A percentile compares a stretch with the other conserved stretches of the same genome.
Evolutionary conservation across 2,329 filamentous ascomycete genomes (phyloP).

Genomic region (Aureobasidium sp.): DNA sequence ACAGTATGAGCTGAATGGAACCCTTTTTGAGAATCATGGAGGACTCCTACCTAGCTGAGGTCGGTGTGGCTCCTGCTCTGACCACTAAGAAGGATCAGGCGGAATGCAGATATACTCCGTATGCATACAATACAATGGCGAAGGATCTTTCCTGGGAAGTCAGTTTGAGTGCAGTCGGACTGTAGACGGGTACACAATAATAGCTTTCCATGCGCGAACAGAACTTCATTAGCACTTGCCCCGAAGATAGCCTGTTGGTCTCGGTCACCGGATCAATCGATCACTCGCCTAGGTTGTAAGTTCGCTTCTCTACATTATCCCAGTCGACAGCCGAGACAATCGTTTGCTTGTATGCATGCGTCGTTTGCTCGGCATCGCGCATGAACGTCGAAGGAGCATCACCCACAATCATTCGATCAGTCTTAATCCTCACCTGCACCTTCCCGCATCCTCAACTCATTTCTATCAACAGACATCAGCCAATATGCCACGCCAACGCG

Average conservation of each 20-base stretch:
- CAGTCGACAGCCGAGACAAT: background rate
- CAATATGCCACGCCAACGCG: background rate
- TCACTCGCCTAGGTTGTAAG: background rate
- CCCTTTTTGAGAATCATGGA: conserved; percentile 35
- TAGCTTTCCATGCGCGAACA: background rate
- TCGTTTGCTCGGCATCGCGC: background rate
- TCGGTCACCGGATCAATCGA: background rate
- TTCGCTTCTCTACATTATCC: background rate
- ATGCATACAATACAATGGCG: conserved; percentile 31
- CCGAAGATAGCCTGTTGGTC: background rate
- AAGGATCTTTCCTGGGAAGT: conserved; percentile 36
- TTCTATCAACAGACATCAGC: too few species aligned
- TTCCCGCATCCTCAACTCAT: background rate
- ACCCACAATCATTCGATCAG: background rate
- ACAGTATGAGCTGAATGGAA: too few species aligned
- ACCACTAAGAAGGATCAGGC: conserved; percentile 13
- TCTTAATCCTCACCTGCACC: background rate
- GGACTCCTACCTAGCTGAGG: conserved; percentile 40
- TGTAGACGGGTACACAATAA: background rate
- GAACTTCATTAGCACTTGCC: background rate
- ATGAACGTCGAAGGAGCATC: background rate
- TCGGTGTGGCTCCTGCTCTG: conserved; percentile 12
- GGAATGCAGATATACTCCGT: conserved; percentile 20
- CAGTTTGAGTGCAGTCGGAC: conserved; percentile 24
- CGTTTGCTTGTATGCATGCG: background rate